phyloP scores from a whole-genome alignment of 75 land plant species.

The Adiantum capillusveneris region DNA sequence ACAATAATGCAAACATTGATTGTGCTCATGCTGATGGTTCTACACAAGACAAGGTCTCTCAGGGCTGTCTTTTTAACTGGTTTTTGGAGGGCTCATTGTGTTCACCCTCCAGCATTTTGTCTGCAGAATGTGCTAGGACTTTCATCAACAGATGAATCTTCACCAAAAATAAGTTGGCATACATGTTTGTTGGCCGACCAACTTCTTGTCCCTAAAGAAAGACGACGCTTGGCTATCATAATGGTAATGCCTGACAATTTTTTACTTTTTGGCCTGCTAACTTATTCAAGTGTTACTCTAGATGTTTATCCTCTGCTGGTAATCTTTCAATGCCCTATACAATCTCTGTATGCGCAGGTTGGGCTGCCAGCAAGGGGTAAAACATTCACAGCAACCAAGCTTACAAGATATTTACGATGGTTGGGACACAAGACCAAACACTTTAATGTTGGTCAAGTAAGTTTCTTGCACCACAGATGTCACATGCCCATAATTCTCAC shows the following conservation, averaged over 20 bases:
- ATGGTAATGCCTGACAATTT: conserved; percentile 42
- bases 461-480: no score
- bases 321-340: no score
- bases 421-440: conserved; percentile 99
- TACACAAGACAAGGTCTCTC: neutral
- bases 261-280: no score
- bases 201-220: conserved; percentile 95
- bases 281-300: no score
- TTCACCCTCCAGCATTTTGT: neutral
- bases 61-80: no score
- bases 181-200: conserved; percentile 93
- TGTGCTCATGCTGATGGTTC: neutral
- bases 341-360: conserved; percentile 63
- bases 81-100: neutral
- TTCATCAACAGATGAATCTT: conserved; percentile 20
- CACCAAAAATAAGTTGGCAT: conserved; percentile 95
- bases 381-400: conserved; percentile 95
- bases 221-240: conserved; percentile 87
- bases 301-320: no score
- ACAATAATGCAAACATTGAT: neutral
- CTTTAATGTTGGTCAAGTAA: conserved; percentile 98
- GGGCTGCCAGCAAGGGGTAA: conserved; percentile 99
- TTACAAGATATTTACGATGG: conserved; percentile 98
- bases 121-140: neutral
- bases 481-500: no score